Evolutionary conservation across 2,329 filamentous ascomycete genomes (phyloP).

Genomic region (Magnaporthales sp.): DNA sequence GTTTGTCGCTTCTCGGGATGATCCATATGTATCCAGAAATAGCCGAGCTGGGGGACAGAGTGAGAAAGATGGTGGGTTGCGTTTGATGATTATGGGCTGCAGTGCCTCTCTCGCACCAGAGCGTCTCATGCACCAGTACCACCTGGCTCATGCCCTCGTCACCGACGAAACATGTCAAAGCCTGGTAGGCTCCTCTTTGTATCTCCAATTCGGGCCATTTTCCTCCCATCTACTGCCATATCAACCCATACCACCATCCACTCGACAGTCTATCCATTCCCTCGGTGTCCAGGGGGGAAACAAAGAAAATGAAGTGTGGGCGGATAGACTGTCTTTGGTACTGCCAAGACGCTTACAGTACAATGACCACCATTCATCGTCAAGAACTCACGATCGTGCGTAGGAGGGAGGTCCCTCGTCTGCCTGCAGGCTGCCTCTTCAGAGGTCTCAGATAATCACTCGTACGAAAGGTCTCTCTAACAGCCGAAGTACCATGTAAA

Average conservation of each 20-base stretch:
- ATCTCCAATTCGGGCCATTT: not conserved
- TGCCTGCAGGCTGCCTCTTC: not conserved
- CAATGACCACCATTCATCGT: not conserved
- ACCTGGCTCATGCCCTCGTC: not conserved
- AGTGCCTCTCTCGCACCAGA: not conserved
- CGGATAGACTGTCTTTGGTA: not conserved
- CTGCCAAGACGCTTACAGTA: not conserved
- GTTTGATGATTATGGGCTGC: not conserved
- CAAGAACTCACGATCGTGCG: not conserved
- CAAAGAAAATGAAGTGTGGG: too few relatives aligned
- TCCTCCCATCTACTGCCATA: not conserved
- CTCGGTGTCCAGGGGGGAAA: not conserved
- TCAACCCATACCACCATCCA: not conserved
- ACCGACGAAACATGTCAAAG: not conserved
- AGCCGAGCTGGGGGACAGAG: not conserved
- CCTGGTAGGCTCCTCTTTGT: not conserved
- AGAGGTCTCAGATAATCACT: not conserved
- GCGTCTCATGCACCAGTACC: not conserved
- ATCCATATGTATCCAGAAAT: not conserved
- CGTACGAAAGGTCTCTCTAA: not conserved
- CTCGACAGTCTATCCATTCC: not conserved
- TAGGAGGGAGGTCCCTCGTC: not conserved
- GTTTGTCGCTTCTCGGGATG: not conserved
- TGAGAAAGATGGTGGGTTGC: not conserved
- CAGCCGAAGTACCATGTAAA: not conserved